Evolutionary conservation across 108 stramenopile species (phyloP).

Genomic region (Craspedostauros australis): DNA sequence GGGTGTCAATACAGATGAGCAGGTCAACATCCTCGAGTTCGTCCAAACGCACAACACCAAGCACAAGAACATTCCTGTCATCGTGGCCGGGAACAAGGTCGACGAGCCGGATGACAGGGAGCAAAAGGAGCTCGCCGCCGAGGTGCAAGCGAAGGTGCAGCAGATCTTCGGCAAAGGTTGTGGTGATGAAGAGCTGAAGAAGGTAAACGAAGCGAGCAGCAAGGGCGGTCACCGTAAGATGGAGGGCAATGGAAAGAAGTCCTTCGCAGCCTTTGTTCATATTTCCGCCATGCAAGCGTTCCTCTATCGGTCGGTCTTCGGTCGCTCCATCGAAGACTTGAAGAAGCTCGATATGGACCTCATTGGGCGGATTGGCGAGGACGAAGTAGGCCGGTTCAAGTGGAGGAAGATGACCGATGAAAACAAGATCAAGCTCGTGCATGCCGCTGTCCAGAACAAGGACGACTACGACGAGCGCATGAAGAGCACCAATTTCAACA

Average conservation of each 20-base stretch:
- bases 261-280: conserved; percentile 5
- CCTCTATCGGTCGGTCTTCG: conserved; percentile 14
- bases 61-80: conserved; percentile 4
- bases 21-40: conserved; percentile 10
- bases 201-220: background rate
- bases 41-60: conserved; percentile 5
- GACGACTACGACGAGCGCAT: conserved; percentile 17
- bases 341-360: conserved; percentile 11
- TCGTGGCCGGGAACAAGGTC: conserved; percentile 24
- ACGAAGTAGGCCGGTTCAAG: conserved; percentile 10
- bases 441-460: conserved; percentile 13
- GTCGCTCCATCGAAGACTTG: conserved; percentile 16
- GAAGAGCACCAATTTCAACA: conserved; percentile 19
- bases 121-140: conserved; percentile 4
- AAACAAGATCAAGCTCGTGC: conserved; percentile 6
- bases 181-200: too few species aligned
- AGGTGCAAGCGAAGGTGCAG: background rate
- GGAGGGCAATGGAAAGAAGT: background rate
- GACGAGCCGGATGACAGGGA: conserved; percentile 23
- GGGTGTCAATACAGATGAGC: conserved; percentile 27
- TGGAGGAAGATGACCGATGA: conserved; percentile 10
- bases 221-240: background rate
- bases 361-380: conserved; percentile 21
- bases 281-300: conserved; percentile 23
- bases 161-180: conserved; percentile 6